These are phyloP conservation scores for Wickerhamiella parazyma DNA, from an alignment of 805 yeast species.

Conservation along the genomic window DNA sequence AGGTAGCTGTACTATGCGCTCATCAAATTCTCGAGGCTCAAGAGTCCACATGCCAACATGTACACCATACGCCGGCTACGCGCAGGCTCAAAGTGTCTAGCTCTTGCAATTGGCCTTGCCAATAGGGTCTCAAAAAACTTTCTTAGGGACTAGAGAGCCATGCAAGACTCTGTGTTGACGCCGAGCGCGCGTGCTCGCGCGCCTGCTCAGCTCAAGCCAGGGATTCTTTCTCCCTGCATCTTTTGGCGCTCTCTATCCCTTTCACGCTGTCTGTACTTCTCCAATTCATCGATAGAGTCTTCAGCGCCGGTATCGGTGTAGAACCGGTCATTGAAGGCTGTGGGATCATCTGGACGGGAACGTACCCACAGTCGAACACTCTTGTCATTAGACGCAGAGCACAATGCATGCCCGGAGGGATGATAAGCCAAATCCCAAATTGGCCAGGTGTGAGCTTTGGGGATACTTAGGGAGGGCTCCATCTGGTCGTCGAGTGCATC, in stretches of 20 bases:
- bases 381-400: slow-evolving; percentile 89
- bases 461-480: slow-evolving; percentile 38
- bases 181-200: too few relatives aligned
- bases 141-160: too few relatives aligned
- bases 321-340: slow-evolving; percentile 66
- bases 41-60: too few relatives aligned
- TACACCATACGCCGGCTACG: too few relatives aligned
- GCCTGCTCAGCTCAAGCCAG: slow-evolving; percentile 1
- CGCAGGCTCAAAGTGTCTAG: too few relatives aligned
- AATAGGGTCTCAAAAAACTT: too few relatives aligned
- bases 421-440: slow-evolving; percentile 83
- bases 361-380: slow-evolving; percentile 91
- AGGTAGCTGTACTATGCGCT: too few relatives aligned
- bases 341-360: slow-evolving; percentile 78
- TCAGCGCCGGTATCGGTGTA: slow-evolving; percentile 40
- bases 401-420: slow-evolving; percentile 82
- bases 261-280: slow-evolving; percentile 10
- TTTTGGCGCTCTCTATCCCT: slow-evolving; percentile 14
- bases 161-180: too few relatives aligned
- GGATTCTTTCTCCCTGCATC: neutral
- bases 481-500: slow-evolving; percentile 22
- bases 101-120: too few relatives aligned
- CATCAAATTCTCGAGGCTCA: too few relatives aligned
- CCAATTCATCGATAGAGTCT: slow-evolving; percentile 13
- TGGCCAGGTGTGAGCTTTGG: slow-evolving; percentile 90